These are phyloP conservation scores for Chamaenerion angustifolium DNA, from an alignment of 345 rosid species.

Conservation along the genomic window DNA sequence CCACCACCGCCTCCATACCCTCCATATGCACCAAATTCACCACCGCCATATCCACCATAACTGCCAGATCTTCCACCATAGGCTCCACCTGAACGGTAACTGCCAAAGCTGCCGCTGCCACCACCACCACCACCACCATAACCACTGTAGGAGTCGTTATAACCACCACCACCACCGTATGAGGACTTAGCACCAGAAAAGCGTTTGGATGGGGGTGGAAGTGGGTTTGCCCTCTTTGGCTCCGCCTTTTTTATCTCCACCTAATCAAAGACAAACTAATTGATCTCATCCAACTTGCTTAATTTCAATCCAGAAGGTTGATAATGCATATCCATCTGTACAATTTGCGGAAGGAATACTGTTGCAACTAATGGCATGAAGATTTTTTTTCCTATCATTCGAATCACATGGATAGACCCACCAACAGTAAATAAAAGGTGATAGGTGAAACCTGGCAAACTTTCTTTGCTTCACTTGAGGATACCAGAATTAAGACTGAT, in stretches of 20 bases:
- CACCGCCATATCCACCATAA: slow-evolving; percentile 49
- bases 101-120: not conserved
- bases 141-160: slow-evolving; percentile 22
- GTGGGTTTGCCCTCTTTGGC: slow-evolving; percentile 82
- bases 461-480: too few relatives aligned
- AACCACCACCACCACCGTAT: slow-evolving; percentile 21
- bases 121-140: too few relatives aligned
- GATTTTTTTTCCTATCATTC: too few relatives aligned
- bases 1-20: slow-evolving; percentile 15
- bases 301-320: too few relatives aligned
- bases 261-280: slow-evolving; percentile 14
- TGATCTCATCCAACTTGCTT: too few relatives aligned
- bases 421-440: too few relatives aligned
- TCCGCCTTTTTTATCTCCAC: slow-evolving; percentile 98
- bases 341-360: too few relatives aligned
- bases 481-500: too few relatives aligned
- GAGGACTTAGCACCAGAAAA: slow-evolving; percentile 44
- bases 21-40: slow-evolving; percentile 58
- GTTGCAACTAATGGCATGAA: too few relatives aligned
- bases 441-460: too few relatives aligned
- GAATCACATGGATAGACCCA: too few relatives aligned
- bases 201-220: slow-evolving; percentile 45
- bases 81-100: slow-evolving; percentile 1
- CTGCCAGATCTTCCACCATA: slow-evolving; percentile 24
- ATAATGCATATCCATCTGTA: too few relatives aligned